Conservation (phyloP, 192 early-diverging fungal species). For the Linnemannia hyalina region DNA sequence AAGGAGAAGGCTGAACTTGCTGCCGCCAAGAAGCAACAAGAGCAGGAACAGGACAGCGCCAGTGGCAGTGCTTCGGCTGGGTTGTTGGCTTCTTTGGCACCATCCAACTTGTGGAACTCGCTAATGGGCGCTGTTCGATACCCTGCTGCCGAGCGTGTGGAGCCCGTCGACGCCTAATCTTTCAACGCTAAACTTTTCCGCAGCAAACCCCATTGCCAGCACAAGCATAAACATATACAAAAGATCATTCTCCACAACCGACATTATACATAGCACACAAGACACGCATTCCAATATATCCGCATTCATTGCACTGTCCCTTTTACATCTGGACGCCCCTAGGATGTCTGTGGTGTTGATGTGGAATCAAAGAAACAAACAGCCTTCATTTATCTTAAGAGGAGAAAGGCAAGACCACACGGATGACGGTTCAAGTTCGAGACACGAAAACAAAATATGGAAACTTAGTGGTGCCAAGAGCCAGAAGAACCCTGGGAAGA, state of each 20-base stretch:
- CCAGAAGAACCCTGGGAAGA: no score
- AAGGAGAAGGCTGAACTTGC: slow-evolving; percentile 17
- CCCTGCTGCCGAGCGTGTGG: neutral
- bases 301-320: neutral
- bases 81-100: neutral
- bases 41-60: neutral
- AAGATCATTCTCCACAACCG: neutral
- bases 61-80: neutral
- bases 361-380: no score
- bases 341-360: no score
- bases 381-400: no score
- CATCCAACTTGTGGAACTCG: slow-evolving; percentile 22
- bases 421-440: no score
- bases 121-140: neutral
- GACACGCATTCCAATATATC: neutral
- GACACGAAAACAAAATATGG: no score
- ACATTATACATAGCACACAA: neutral
- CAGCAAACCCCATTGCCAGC: neutral
- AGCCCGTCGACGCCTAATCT: neutral
- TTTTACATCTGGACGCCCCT: neutral
- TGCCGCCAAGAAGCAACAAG: neutral
- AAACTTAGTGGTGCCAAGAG: no score
- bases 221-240: neutral
- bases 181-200: neutral
- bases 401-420: no score